Evolutionary conservation across 441 rosid species (phyloP).

Genomic region (Corymbia calophylla): DNA sequence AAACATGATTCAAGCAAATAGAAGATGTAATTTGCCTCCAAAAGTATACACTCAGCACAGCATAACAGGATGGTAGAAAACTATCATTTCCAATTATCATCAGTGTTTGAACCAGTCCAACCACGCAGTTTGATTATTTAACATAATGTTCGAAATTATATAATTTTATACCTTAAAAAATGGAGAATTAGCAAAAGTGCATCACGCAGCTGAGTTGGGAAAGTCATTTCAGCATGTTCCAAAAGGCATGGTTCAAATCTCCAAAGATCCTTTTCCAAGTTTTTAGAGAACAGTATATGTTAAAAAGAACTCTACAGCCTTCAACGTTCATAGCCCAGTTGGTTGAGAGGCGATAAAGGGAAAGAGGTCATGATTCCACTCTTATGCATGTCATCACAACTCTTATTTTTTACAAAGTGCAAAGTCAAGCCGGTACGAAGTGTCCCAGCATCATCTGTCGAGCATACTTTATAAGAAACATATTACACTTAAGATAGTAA

Average conservation of each 20-base stretch:
- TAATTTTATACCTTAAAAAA: background rate
- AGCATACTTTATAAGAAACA: background rate
- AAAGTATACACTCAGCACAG: background rate
- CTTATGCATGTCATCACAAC: background rate
- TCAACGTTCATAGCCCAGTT: background rate
- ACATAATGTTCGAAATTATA: background rate
- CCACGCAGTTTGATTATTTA: background rate
- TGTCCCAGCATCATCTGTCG: background rate
- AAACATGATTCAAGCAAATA: background rate
- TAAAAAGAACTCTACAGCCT: background rate
- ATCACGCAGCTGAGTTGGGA: background rate
- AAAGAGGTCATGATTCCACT: background rate
- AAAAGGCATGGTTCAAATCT: background rate
- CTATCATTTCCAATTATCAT: background rate
- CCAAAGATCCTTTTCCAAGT: background rate
- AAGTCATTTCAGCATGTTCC: background rate
- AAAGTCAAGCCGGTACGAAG: background rate
- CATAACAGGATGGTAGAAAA: background rate
- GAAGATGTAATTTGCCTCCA: background rate
- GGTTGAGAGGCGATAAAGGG: background rate
- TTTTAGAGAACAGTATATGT: background rate
- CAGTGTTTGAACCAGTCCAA: background rate
- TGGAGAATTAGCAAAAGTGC: background rate
- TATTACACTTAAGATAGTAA: background rate
- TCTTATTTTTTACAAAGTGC: background rate